Conservation (phyloP, 371 early-diverging fungal species). For the Circinella minor region DNA sequence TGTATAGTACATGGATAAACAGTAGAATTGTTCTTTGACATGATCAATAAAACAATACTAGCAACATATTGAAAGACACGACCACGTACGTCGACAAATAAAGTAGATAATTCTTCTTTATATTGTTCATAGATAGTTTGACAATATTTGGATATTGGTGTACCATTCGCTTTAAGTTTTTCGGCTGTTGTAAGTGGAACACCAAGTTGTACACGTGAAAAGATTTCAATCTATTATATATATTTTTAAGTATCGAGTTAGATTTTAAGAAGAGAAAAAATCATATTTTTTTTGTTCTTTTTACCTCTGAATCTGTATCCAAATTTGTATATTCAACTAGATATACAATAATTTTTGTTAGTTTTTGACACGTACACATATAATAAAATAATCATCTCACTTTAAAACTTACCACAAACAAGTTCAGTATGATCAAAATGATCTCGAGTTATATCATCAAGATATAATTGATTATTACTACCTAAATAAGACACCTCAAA, state of each 20-base stretch:
- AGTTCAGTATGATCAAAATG: conserved; percentile 28
- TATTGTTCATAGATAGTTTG: conserved; percentile 6
- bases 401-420: conserved; percentile 28
- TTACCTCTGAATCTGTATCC: conserved; percentile 37
- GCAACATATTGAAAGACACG: conserved; percentile 16
- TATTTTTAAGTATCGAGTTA: background rate
- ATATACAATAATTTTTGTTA: background rate
- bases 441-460: conserved; percentile 18
- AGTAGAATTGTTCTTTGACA: background rate
- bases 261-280: background rate
- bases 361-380: background rate
- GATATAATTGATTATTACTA: background rate
- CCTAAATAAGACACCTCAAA: background rate
- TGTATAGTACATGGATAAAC: conserved; percentile 5
- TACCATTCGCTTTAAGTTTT: conserved; percentile 30
- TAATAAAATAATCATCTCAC: background rate
- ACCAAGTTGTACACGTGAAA: conserved; percentile 42
- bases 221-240: conserved; percentile 38
- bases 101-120: background rate
- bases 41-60: conserved; percentile 6
- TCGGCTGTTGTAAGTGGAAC: conserved; percentile 36
- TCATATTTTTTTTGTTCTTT: too few relatives aligned
- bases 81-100: conserved; percentile 9
- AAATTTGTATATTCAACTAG: conserved; percentile 37
- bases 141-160: conserved; percentile 19